A percentile compares a stretch with the other conserved stretches of the same genome.
Conservation (phyloP, 441 rosid species). For the Mallotus japonicus region DNA sequence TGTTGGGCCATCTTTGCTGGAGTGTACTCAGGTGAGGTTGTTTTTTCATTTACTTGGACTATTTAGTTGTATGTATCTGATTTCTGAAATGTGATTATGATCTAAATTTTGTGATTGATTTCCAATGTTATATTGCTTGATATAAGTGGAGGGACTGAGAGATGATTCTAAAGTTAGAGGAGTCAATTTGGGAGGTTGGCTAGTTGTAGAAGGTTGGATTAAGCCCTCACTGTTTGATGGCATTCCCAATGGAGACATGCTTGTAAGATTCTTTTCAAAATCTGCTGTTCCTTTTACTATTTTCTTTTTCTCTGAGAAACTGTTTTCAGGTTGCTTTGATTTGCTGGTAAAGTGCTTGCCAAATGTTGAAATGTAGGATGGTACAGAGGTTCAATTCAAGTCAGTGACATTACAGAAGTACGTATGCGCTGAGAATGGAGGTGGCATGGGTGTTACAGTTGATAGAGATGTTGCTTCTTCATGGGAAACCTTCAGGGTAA, state of each 20-base stretch:
- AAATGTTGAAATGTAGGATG: conserved; percentile 49
- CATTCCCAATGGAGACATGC: conserved; percentile 74
- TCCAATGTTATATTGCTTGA: conserved; percentile 12
- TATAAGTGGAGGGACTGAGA: conserved; percentile 55
- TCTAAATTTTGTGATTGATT: conserved; percentile 7
- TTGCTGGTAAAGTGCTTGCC: not conserved
- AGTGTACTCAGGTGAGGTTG: conserved; percentile 41
- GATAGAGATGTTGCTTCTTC: conserved; percentile 54
- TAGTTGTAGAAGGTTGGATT: conserved; percentile 82
- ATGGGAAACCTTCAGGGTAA: conserved; percentile 75
- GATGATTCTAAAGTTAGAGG: conserved; percentile 64
- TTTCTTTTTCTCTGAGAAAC: not conserved
- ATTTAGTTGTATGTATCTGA: not conserved
- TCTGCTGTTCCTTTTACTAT: not conserved
- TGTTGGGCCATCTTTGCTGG: conserved; percentile 38
- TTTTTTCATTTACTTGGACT: not conserved
- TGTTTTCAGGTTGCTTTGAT: conserved; percentile 17
- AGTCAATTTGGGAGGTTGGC: conserved; percentile 86
- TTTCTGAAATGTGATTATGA: not conserved
- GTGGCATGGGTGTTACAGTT: conserved; percentile 55
- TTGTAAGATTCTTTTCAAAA: conserved; percentile 40
- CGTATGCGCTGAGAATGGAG: conserved; percentile 63
- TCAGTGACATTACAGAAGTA: conserved; percentile 59
- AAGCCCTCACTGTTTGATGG: conserved; percentile 72
- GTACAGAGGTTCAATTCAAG: conserved; percentile 63